These are phyloP conservation scores for Phyllosticta citriasiana DNA, from an alignment of 2,329 filamentous ascomycete genomes.

Conservation along the genomic window DNA sequence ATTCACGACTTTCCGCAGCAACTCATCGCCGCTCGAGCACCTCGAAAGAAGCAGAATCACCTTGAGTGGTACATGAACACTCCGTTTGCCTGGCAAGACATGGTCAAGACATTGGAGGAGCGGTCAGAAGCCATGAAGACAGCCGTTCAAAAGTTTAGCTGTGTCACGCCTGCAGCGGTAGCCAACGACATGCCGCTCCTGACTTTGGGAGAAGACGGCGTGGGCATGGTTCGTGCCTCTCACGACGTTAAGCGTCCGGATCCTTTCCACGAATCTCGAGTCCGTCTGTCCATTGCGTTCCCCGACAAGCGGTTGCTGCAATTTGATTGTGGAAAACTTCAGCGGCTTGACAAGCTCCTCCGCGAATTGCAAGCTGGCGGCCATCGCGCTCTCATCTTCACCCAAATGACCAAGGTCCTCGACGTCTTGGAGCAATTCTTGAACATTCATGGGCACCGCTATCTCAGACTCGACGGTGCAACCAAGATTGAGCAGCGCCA, in stretches of 20 bases:
- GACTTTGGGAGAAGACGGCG: slow-evolving; percentile 48
- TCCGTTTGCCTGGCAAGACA: slow-evolving; percentile 51
- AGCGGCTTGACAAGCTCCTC: slow-evolving; percentile 76
- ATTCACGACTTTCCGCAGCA: slow-evolving; percentile 35
- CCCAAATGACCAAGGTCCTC: slow-evolving; percentile 97
- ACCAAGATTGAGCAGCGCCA: slow-evolving; percentile 95
- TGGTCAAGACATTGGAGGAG: slow-evolving; percentile 66
- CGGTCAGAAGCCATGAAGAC: slow-evolving; percentile 64
- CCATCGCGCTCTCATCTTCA: slow-evolving; percentile 94
- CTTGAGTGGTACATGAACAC: slow-evolving; percentile 66
- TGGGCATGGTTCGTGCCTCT: slow-evolving; percentile 48
- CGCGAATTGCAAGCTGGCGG: slow-evolving; percentile 80
- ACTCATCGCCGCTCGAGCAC: background rate
- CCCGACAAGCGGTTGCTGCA: slow-evolving; percentile 93
- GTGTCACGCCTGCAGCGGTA: slow-evolving; percentile 80
- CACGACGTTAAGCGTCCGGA: slow-evolving; percentile 39
- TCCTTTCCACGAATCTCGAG: slow-evolving; percentile 87
- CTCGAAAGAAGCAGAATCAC: slow-evolving; percentile 6
- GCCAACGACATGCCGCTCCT: slow-evolving; percentile 65
- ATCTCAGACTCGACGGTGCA: slow-evolving; percentile 89
- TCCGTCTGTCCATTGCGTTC: slow-evolving; percentile 90
- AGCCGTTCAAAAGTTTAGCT: slow-evolving; percentile 78
- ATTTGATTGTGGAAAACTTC: slow-evolving; percentile 95
- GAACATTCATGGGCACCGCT: slow-evolving; percentile 95
- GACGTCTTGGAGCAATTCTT: slow-evolving; percentile 97